Evolutionary conservation across 106 monocot genomes (phyloP), one percentile per base, ranked within the genome.

Genomic region (Posidonia australis): DNA sequence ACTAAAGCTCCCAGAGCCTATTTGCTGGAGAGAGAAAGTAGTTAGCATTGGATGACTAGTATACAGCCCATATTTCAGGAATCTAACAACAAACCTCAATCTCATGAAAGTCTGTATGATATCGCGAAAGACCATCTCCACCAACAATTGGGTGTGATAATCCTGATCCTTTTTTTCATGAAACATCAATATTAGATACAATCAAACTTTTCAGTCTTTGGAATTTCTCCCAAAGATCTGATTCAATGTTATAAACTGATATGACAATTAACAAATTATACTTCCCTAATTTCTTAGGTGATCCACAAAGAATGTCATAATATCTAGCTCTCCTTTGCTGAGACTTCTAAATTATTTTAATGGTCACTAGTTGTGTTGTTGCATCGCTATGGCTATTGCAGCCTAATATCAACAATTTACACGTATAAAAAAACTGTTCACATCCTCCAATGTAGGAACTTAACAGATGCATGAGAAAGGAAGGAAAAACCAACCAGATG

Each of bases 31-130:
- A 25, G 13, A 41, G 19, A 57, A 26, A 24, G 31, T 26, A 31
- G 49, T 3, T 51, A 31, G 4, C 0, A 29, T 19, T 25, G 24
- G 47, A 64, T 29, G 55, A 60, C 36, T 6, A 68, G 18, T 26
- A 19, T 5, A 19, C 21, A 42, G 14, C 61, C n/a, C 43, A 61
- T 21, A 3, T 30, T 30, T 43, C 41, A 22, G 18, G 10, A 21
- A 61, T 42, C 5, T 36, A 4, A 36, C 36, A 36, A 36, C 36
- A 54, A 17, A 94, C 94, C 86, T 90, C 90, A 47, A 96, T 76
- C 74, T 90, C 96, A 78, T 90, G 96, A 51, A 90, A 96, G 77
- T 96, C 96, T 27, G 90, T 87, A 23, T 67, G 82, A 64, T 96
- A 96, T 16, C 96, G 81, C 65, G 96, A 82, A 58, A 90, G 79